These are phyloP conservation scores for Suzukiozyma palmioleophila DNA, from an alignment of 1,139 yeast genomes.

Conservation along the genomic window DNA sequence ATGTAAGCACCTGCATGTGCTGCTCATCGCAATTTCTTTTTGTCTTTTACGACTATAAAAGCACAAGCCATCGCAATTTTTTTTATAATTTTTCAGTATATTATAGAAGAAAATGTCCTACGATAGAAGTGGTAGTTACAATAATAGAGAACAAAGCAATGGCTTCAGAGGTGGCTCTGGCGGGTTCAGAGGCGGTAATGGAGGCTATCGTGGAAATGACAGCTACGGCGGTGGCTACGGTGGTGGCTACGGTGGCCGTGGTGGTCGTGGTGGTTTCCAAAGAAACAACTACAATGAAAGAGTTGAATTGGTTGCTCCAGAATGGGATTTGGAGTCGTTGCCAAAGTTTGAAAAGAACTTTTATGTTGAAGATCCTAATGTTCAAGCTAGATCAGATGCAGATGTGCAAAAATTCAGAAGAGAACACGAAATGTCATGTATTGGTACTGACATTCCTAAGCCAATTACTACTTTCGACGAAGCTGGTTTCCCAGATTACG, in stretches of 20 bases:
- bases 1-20: neutral
- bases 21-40: constrained; percentile 1
- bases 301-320: constrained; percentile 62
- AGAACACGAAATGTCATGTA: constrained; percentile 78
- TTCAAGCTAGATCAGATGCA: constrained; percentile 64
- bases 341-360: constrained; percentile 95
- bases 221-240: constrained; percentile 20
- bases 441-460: constrained; percentile 85
- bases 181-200: constrained; percentile 24
- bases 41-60: neutral
- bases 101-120: constrained; percentile 18
- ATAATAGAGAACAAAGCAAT: constrained; percentile 11
- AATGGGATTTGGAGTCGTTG: constrained; percentile 72
- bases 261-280: constrained; percentile 30
- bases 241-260: constrained; percentile 18
- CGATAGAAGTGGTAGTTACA: constrained; percentile 11
- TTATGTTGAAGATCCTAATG: constrained; percentile 79
- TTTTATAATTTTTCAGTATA: constrained; percentile 1
- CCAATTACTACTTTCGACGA: constrained; percentile 92
- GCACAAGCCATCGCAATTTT: neutral
- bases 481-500: constrained; percentile 96
- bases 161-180: constrained; percentile 15
- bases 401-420: constrained; percentile 76
- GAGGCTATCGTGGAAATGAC: constrained; percentile 20
- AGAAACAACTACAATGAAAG: constrained; percentile 30